phyloP scores from a whole-genome alignment of 768 basidiomycete species.

The Lactarius sanguifluus region DNA sequence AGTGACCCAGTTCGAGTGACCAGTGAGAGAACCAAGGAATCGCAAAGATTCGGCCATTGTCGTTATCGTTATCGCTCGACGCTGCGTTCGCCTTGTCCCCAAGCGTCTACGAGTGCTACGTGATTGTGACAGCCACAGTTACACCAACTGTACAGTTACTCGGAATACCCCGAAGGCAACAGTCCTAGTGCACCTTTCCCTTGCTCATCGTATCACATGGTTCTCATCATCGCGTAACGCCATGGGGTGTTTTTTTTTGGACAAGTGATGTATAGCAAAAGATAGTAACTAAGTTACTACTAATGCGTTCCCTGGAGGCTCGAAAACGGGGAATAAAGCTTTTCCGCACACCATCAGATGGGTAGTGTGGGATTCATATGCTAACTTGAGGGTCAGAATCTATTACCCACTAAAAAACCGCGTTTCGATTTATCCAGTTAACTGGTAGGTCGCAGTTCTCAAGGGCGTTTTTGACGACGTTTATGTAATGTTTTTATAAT shows the following conservation, averaged over 20 bases:
- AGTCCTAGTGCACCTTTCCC: background rate
- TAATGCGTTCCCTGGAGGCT: too few relatives aligned
- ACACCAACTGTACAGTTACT: slow-evolving; percentile 29
- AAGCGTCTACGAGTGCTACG: background rate
- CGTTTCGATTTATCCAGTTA: too few relatives aligned
- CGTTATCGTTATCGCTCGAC: slow-evolving; percentile 12
- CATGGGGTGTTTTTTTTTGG: background rate
- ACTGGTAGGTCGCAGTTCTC: too few relatives aligned
- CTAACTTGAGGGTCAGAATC: too few relatives aligned
- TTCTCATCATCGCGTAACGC: background rate
- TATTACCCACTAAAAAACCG: too few relatives aligned
- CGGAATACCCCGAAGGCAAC: slow-evolving; percentile 3
- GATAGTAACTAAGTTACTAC: too few relatives aligned
- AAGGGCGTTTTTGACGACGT: too few relatives aligned
- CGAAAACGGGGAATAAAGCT: too few relatives aligned
- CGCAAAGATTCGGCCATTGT: slow-evolving; percentile 30
- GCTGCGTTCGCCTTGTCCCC: background rate
- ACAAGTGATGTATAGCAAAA: too few relatives aligned
- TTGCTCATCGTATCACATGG: background rate
- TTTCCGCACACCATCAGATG: too few relatives aligned
- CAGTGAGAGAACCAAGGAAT: slow-evolving; percentile 80
- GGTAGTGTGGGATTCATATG: too few relatives aligned
- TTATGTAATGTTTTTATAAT: too few relatives aligned
- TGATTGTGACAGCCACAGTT: slow-evolving; percentile 30
- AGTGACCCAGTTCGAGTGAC: slow-evolving; percentile 97